phyloP scores from a whole-genome alignment of 768 basidiomycete genomes.

The Pleurotus sapidus region DNA sequence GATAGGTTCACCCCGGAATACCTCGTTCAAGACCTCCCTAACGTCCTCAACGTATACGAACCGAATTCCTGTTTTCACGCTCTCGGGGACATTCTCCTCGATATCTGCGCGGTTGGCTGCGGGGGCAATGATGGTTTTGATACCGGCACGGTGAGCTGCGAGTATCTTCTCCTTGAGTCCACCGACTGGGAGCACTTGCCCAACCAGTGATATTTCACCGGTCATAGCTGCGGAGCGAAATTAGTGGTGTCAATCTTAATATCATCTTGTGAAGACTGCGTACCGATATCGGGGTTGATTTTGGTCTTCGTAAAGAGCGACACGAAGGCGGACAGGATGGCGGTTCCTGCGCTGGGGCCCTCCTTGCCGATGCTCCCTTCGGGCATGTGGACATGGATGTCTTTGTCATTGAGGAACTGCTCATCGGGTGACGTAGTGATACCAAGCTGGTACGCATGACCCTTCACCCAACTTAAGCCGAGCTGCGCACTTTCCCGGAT shows the following conservation, averaged over 20 bases:
- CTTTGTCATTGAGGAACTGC: slow-evolving; percentile 79
- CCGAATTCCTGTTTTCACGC: slow-evolving; percentile 91
- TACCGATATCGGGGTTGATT: slow-evolving; percentile 87
- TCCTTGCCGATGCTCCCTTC: slow-evolving; percentile 93
- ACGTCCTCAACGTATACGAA: slow-evolving; percentile 97
- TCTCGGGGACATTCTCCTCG: slow-evolving; percentile 95
- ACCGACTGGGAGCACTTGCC: slow-evolving; percentile 94
- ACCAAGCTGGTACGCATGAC: slow-evolving; percentile 85
- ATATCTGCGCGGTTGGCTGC: slow-evolving; percentile 91
- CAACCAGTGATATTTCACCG: slow-evolving; percentile 94
- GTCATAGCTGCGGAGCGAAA: slow-evolving; percentile 74
- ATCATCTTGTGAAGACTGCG: slow-evolving; percentile 18
- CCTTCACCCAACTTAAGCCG: slow-evolving; percentile 89
- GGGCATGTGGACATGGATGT: slow-evolving; percentile 97
- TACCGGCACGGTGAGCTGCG: slow-evolving; percentile 94
- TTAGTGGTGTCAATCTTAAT: too few relatives aligned
- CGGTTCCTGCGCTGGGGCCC: slow-evolving; percentile 95
- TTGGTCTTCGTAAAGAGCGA: slow-evolving; percentile 84
- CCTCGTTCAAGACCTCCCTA: slow-evolving; percentile 83
- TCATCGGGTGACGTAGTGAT: slow-evolving; percentile 72
- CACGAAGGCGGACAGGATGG: slow-evolving; percentile 88
- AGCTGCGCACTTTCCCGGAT: slow-evolving; percentile 97
- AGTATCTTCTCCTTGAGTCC: slow-evolving; percentile 96
- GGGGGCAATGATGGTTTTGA: slow-evolving; percentile 87
- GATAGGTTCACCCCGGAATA: slow-evolving; percentile 64